These are phyloP conservation scores for Artemisia annua DNA, from an alignment of 129 eudicot species.

Conservation along the genomic window DNA sequence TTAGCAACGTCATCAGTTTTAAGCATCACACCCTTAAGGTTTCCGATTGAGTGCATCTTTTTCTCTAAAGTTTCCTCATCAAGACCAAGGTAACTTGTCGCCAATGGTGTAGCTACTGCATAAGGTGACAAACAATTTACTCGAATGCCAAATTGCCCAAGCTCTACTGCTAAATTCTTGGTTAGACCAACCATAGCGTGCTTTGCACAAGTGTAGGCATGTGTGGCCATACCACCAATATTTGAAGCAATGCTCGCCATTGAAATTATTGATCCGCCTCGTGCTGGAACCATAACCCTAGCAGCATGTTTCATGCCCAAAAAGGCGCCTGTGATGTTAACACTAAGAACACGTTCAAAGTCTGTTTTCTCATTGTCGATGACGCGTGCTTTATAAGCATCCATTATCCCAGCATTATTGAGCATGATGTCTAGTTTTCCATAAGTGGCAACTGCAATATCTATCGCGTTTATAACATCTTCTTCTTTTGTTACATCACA, in stretches of 20 bases:
- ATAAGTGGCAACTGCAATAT: slow-evolving; percentile 32
- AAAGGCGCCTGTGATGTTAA: slow-evolving; percentile 18
- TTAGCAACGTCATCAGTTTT: slow-evolving; percentile 43
- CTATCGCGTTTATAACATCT: slow-evolving; percentile 41
- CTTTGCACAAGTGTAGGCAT: slow-evolving; percentile 52
- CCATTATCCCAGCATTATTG: slow-evolving; percentile 45
- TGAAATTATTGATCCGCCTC: slow-evolving; percentile 42
- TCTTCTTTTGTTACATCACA: slow-evolving; percentile 62
- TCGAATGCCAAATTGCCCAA: slow-evolving; percentile 50
- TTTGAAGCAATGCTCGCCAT: slow-evolving; percentile 35
- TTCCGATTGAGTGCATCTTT: not conserved
- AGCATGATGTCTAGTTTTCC: slow-evolving; percentile 63
- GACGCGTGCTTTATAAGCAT: slow-evolving; percentile 29
- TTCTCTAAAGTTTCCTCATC: slow-evolving; percentile 29
- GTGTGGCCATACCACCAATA: slow-evolving; percentile 33
- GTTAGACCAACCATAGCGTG: slow-evolving; percentile 53
- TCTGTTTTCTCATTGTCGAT: slow-evolving; percentile 35
- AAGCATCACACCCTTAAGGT: slow-evolving; percentile 45
- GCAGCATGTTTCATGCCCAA: slow-evolving; percentile 45
- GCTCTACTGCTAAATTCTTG: slow-evolving; percentile 43
- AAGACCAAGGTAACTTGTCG: slow-evolving; percentile 32
- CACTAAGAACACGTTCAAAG: slow-evolving; percentile 31
- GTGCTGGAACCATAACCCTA: slow-evolving; percentile 51
- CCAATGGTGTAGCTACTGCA: slow-evolving; percentile 27
- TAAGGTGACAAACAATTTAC: slow-evolving; percentile 61